A percentile compares a stretch with the other conserved stretches of the same genome.
These are phyloP conservation scores for Chaetomidium leptoderma DNA, from an alignment of 495 filamentous ascomycete genomes.

Conservation along the genomic window DNA sequence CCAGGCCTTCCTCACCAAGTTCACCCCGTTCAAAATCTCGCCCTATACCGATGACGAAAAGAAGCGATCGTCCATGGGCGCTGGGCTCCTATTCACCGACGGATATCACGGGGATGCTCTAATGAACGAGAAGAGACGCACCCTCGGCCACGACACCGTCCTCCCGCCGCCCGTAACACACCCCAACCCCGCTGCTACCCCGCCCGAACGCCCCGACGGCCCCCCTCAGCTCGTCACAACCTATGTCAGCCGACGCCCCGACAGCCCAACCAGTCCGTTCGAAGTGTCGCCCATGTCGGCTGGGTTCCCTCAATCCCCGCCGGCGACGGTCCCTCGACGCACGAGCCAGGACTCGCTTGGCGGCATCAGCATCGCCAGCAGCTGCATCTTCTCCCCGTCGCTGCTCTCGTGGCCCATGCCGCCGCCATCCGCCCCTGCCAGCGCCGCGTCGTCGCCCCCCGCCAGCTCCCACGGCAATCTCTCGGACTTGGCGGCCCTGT, in stretches of 20 bases:
- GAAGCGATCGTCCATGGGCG: conserved; percentile 31
- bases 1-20: conserved; percentile 25
- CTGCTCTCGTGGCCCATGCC: conserved; percentile 30
- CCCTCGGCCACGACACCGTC: conserved; percentile 21
- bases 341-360: conserved; percentile 23
- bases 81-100: conserved; percentile 25
- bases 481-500: not conserved
- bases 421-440: conserved; percentile 21
- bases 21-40: conserved; percentile 26
- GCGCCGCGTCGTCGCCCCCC: conserved; percentile 16
- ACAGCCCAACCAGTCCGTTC: conserved; percentile 13
- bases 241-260: not conserved
- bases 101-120: conserved; percentile 18
- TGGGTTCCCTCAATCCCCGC: conserved; percentile 17
- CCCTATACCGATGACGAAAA: conserved; percentile 25
- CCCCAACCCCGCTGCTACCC: not conserved
- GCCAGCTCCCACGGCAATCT: conserved; percentile 13
- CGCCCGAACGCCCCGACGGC: conserved; percentile 3
- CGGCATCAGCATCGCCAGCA: conserved; percentile 27
- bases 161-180: conserved; percentile 14
- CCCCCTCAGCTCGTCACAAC: conserved; percentile 7
- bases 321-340: conserved; percentile 14
- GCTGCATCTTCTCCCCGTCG: conserved; percentile 25
- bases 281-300: conserved; percentile 21
- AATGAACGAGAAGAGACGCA: conserved; percentile 20